Evolutionary conservation across 2,329 filamentous ascomycete genomes (phyloP).

Genomic region (Xenosphaeropsis pyriputrescens): DNA sequence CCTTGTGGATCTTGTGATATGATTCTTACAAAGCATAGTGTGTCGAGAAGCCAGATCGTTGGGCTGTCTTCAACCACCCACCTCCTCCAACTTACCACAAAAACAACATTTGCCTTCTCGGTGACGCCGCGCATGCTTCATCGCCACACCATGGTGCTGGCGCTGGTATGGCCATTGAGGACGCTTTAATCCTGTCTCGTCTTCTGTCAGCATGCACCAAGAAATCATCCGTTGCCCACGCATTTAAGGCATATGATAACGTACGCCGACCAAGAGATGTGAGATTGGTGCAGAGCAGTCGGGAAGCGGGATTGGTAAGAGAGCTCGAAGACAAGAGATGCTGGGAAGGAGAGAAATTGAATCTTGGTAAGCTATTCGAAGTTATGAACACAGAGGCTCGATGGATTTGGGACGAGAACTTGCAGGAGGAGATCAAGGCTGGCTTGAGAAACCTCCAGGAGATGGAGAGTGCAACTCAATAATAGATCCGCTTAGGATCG

Average conservation of each 20-base stretch:
- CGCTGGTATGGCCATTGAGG: constrained; percentile 38
- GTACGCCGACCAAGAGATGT: constrained; percentile 20
- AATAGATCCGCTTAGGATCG: too few species aligned
- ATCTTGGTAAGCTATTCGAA: background rate
- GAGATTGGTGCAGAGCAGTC: constrained; percentile 4
- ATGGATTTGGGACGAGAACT: constrained; percentile 1
- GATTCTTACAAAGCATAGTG: constrained; percentile 9
- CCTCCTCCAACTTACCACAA: constrained; percentile 22
- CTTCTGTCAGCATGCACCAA: constrained; percentile 24
- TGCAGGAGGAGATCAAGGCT: background rate
- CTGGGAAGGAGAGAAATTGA: too few species aligned
- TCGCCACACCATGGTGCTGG: constrained; percentile 42
- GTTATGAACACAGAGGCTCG: background rate
- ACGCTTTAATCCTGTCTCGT: constrained; percentile 24
- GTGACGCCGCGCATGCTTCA: constrained; percentile 47
- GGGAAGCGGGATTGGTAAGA: constrained; percentile 15
- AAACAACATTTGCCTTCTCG: constrained; percentile 30
- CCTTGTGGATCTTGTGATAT: background rate
- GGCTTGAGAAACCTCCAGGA: too few species aligned
- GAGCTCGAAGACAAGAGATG: constrained; percentile 20
- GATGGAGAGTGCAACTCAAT: too few species aligned
- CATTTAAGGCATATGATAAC: constrained; percentile 30
- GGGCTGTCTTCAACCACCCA: constrained; percentile 28
- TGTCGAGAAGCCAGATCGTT: constrained; percentile 30
- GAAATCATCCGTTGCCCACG: constrained; percentile 20